A percentile compares a stretch with the other conserved stretches of the same genome.
These are phyloP conservation scores for Entomortierella beljakovae DNA, from an alignment of 192 early-diverging fungal genomes.

Conservation along the genomic window DNA sequence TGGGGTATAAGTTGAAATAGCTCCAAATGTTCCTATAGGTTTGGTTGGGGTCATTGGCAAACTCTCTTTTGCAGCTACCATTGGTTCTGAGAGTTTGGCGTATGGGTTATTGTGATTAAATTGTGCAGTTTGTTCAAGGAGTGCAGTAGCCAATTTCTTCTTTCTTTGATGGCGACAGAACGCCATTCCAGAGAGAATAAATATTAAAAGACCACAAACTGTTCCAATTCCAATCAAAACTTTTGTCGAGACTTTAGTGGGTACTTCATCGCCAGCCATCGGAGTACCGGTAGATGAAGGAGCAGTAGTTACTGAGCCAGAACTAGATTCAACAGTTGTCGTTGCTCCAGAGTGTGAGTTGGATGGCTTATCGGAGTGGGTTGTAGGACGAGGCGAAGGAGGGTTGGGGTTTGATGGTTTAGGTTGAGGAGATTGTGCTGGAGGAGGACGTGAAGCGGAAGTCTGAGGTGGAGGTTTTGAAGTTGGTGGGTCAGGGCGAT, in stretches of 20 bases:
- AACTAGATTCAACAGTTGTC: not conserved
- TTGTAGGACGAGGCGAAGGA: not conserved
- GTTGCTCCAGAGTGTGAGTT: not conserved
- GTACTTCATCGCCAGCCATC: conserved; percentile 15
- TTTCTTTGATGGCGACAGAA: conserved; percentile 44
- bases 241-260: conserved; percentile 27
- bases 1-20: conserved; percentile 61
- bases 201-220: conserved; percentile 36
- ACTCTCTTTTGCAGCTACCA: conserved; percentile 20
- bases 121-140: conserved; percentile 43
- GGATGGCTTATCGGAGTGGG: not conserved
- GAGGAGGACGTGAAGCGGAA: not conserved
- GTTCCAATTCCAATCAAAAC: conserved; percentile 41
- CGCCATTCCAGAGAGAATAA: conserved; percentile 39
- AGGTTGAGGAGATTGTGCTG: conserved; percentile 2
- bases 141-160: conserved; percentile 42
- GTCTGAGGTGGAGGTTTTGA: not conserved
- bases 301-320: not conserved
- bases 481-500: not conserved
- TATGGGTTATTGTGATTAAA: conserved; percentile 56
- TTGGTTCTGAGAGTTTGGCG: conserved; percentile 36
- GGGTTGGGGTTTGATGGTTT: conserved; percentile 13
- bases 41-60: conserved; percentile 39
- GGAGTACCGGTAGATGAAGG: not conserved
- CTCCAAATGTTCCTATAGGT: conserved; percentile 58